Evolutionary conservation across 306 rosid species (phyloP), one percentile per base, ranked within the genome.

Genomic region (Quercus ilex): DNA sequence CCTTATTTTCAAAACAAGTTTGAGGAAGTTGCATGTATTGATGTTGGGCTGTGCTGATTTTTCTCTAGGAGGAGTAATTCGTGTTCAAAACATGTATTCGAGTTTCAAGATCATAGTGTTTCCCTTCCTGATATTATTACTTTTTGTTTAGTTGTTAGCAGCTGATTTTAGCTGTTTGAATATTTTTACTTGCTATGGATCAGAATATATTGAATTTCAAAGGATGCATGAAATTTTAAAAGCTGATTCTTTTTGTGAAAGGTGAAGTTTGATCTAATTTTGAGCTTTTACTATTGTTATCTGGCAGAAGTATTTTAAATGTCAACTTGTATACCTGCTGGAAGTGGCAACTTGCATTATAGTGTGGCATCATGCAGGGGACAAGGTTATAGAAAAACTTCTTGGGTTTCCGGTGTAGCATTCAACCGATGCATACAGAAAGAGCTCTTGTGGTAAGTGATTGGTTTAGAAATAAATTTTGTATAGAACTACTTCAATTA

Each of bases 311-410:
- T 69, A 74, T 84, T 79, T 81, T 79, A 83, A 67, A 95, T 95
- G 99, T 73, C 87, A 80, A 90, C 86, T 80, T 85, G 90, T 81
- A 78, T 91, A 51, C 89, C 91, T 38, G 82, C 86, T 28, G 93
- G 93, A 78, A 84, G 85, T 46, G 83, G 92, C 76, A 82, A 80
- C 68, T 79, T 91, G 70, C 81, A 79, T 43, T 89, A n/a, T 70
- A 9, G 69, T 74, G 82, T 64, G 77, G 70, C 55, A 59, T 78
- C 73, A 70, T 74, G 76, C 86, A 88, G 80, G 82, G 72, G 74
- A 77, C 87, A 71, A 74, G 85, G 88, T 74, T 86, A 82, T 82
- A 80, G 86, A 56, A 85, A 80, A 81, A 71, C 77, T 74, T 86
- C 87, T 58, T 78, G 75, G 81, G 69, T 83, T 74, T 81, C 92